Base-by-base conservation (phyloP, 495 filamentous ascomycete species). In the Lasiosphaeria hispida region DNA sequence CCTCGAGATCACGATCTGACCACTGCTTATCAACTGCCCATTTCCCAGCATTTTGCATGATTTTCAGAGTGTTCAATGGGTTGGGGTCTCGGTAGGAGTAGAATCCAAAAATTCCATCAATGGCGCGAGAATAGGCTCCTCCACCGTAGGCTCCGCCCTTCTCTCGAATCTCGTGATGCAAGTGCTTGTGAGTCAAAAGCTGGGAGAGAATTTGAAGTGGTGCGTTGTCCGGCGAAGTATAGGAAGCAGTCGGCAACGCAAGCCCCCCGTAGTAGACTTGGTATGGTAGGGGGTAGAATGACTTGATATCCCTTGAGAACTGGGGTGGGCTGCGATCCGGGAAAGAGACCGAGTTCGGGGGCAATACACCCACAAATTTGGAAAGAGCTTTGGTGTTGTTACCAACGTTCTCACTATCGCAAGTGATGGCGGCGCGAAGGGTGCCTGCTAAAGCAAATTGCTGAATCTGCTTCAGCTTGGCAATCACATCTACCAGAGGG, bases 1-100 rank as follows among this genome's bases (percentile, higher is more conserved):
- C 95, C 70, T 97, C 92, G 11, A 98, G 79, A 66, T 97, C 93
- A 15, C 85, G 85, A 18, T 86, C 87, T 0, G 86, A 86, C 94
- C 94, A 98, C 52, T 85, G 70, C 60, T 87, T 88, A 61, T 95
- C 87, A 48, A 87, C 75, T 7, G 95, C 95, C 80, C 89, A 97
- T 47, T 83, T 75, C 13, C 94, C 95, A 8, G 90, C 88, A 60
- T 87, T 87, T 17, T 79, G 75, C 83, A 97, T 96, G 45, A 97
- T 87, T 53, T 83, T 87, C 58, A 97, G 73, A 0, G 89, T 89
- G 70, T 96, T 97, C 56, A 85, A 75, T 8, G 95, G 92, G 68
- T 97, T 96, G n/a, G 95, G 94, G 72, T 98, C 94, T 13, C 94
- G 86, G 75, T 97, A 98, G 58, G 88, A 93, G 75, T 93, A 96